These are phyloP conservation scores for Fusarium sp. DNA, from an alignment of 2,329 filamentous ascomycete species.

Conservation along the genomic window DNA sequence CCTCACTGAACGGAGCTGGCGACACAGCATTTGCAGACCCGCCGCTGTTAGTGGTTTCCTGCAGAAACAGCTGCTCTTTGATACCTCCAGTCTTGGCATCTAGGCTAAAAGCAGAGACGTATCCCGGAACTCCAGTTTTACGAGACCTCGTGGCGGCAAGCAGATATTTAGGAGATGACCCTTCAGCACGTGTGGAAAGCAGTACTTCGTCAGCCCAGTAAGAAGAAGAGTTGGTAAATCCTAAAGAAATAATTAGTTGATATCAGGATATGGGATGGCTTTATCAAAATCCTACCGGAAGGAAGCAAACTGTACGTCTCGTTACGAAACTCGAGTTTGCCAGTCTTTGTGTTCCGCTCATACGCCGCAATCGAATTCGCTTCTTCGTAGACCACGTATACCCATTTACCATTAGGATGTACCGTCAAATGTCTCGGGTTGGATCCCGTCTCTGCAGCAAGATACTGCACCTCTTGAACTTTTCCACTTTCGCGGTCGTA, in stretches of 20 bases:
- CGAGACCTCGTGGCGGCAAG: neutral
- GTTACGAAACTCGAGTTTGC: neutral
- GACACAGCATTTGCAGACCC: conserved; percentile 30
- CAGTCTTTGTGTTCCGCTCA: neutral
- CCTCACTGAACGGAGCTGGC: conserved; percentile 23
- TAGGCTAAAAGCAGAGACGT: conserved; percentile 1
- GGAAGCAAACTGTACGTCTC: conserved; percentile 6
- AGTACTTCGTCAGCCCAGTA: conserved; percentile 11
- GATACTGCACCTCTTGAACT: conserved; percentile 3
- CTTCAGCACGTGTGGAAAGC: neutral
- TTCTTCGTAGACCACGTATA: conserved; percentile 11
- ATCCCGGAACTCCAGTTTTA: neutral
- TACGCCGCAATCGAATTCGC: conserved; percentile 3
- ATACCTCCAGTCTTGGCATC: conserved; percentile 1
- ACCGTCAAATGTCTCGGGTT: conserved; percentile 5
- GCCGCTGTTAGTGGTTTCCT: conserved; percentile 22
- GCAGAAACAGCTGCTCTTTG: conserved; percentile 9
- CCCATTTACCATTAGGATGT: conserved; percentile 1
- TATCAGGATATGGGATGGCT: neutral
- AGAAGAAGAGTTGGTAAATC: conserved; percentile 8
- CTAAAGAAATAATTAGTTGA: neutral
- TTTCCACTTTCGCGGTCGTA: conserved; percentile 14
- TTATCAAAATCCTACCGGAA: neutral
- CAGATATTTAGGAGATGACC: neutral
- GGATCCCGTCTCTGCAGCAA: neutral